These are phyloP conservation scores for Barnettozyma sp. DNA, from an alignment of 805 yeast genomes.

Conservation along the genomic window DNA sequence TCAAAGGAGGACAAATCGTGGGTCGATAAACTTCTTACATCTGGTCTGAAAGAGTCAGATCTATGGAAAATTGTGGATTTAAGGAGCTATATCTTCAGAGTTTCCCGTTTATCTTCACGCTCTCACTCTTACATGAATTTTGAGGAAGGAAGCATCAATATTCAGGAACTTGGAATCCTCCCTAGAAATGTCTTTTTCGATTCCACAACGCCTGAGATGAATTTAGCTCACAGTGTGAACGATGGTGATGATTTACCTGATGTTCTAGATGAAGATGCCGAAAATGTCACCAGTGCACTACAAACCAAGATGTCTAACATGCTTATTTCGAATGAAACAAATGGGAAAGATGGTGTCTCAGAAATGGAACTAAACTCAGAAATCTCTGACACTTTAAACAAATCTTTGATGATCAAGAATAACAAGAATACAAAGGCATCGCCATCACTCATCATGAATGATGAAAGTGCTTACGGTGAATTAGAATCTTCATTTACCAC, in stretches of 20 bases:
- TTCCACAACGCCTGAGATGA: slow-evolving; percentile 17
- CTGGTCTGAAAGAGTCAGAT: slow-evolving; percentile 70
- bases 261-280: slow-evolving; percentile 6
- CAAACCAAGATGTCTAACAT: slow-evolving; percentile 10
- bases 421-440: slow-evolving; percentile 30
- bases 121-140: slow-evolving; percentile 5
- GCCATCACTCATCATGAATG: slow-evolving; percentile 33
- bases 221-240: slow-evolving; percentile 1
- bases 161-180: slow-evolving; percentile 31
- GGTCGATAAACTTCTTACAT: slow-evolving; percentile 60
- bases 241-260: slow-evolving; percentile 2
- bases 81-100: slow-evolving; percentile 58
- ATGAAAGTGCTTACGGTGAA: slow-evolving; percentile 42
- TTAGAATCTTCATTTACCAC: slow-evolving; percentile 25
- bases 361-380: no score
- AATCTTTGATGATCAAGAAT: slow-evolving; percentile 30
- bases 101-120: slow-evolving; percentile 40
- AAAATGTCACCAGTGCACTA: slow-evolving; percentile 1
- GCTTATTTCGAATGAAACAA: background rate
- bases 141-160: slow-evolving; percentile 18
- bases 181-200: slow-evolving; percentile 51
- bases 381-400: slow-evolving; percentile 17
- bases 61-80: slow-evolving; percentile 77
- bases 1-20: slow-evolving; percentile 65
- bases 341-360: background rate